Percentiles rank a stretch among this genome's conserved stretches.
phyloP scores from a whole-genome alignment of 345 rosid species.

The Hypericum androsaemum region DNA sequence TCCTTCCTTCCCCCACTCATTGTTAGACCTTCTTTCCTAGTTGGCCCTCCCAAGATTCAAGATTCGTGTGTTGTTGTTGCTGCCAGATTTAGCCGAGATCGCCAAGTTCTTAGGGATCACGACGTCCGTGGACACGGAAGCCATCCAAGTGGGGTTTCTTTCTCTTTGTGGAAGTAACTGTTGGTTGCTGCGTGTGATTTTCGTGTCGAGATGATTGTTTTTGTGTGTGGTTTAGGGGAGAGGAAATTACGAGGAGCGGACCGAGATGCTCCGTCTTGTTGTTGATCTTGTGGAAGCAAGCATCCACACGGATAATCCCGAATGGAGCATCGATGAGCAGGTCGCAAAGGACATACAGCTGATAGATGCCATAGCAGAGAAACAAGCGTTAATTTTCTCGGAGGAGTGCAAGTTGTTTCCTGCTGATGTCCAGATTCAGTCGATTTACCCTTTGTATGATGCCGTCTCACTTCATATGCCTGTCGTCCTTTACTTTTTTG shows the following conservation, averaged over 20 bases:
- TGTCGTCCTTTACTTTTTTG: not conserved
- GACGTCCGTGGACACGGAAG: constrained; percentile 68
- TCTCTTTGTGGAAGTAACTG: not conserved
- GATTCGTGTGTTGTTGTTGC: not conserved
- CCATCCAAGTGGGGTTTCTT: constrained; percentile 63
- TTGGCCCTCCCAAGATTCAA: not conserved
- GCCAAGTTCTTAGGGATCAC: constrained; percentile 92
- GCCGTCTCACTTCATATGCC: not conserved
- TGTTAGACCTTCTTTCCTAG: no score
- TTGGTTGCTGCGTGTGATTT: no score
- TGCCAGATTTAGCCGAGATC: constrained; percentile 82
- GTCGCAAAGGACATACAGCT: constrained; percentile 87
- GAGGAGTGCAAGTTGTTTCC: constrained; percentile 99
- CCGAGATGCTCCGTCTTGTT: constrained; percentile 81
- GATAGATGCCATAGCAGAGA: constrained; percentile 91
- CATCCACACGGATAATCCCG: constrained; percentile 80
- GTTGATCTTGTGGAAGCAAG: constrained; percentile 97
- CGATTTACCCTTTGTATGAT: constrained; percentile 82
- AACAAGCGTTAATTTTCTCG: constrained; percentile 86
- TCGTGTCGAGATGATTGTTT: no score
- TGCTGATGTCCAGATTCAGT: constrained; percentile 97
- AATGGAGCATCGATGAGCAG: constrained; percentile 98
- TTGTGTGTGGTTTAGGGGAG: constrained; percentile 59
- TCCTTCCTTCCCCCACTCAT: no score
- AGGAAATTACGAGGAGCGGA: constrained; percentile 91